These are phyloP conservation scores for Cladobotryum protrusum DNA, from an alignment of 2,329 filamentous ascomycete genomes.

Conservation along the genomic window DNA sequence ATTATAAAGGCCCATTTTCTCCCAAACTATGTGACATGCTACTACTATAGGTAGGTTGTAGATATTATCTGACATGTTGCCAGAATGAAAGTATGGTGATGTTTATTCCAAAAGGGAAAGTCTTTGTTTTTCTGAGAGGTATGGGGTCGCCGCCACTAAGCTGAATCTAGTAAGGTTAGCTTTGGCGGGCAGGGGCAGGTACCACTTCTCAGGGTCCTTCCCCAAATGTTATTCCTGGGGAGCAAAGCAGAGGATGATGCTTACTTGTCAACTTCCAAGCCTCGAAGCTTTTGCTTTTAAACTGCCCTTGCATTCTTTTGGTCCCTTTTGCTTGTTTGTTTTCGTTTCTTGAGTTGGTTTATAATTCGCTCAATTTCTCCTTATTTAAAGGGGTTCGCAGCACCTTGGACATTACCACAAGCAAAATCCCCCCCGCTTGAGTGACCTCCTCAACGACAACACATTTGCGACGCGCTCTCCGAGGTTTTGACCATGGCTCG, in stretches of 20 bases:
- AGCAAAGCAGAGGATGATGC: conserved; percentile 8
- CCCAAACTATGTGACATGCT: background rate
- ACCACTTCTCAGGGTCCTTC: conserved; percentile 9
- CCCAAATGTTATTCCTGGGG: conserved; percentile 9
- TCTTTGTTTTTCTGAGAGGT: too few species aligned
- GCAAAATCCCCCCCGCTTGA: background rate
- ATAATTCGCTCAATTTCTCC: background rate
- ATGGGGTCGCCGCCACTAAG: too few species aligned
- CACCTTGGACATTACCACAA: background rate
- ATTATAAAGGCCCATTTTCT: background rate
- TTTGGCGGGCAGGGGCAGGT: too few species aligned
- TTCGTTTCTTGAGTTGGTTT: background rate
- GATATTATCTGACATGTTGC: background rate
- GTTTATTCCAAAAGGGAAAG: too few species aligned
- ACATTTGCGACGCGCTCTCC: background rate
- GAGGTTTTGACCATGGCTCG: conserved; percentile 54
- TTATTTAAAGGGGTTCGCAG: background rate
- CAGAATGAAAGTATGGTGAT: too few species aligned
- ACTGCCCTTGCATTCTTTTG: background rate
- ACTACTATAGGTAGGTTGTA: background rate
- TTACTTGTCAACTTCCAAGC: conserved; percentile 10
- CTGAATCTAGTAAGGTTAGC: too few species aligned
- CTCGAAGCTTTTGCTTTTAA: background rate
- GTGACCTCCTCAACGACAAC: background rate
- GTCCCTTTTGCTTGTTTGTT: background rate